Base-by-base conservation (phyloP, 208 protist genomes). In the Crithidia brevicula region DNA sequence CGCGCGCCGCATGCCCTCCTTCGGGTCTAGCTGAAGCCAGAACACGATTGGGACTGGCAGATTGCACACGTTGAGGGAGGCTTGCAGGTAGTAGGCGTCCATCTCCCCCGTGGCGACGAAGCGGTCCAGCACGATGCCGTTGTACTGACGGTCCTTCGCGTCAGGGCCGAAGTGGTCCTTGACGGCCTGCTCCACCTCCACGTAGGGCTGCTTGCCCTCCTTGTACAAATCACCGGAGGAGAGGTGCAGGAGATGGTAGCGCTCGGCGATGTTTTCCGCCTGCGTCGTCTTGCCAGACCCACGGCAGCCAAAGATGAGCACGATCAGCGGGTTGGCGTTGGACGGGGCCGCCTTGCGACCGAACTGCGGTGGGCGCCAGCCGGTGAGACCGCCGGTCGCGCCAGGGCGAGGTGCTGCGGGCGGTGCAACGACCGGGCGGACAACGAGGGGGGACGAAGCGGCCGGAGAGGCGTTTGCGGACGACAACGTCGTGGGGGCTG, bases 21-120 rank as follows among this genome's bases (percentile, higher is more conserved):
- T 71, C 16, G 81, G 74, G 60, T 91, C 69, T 15, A 94, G 69
- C 63, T 88, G 72, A 23, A 96, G 75, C 82, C 85, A 90, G 59
- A 96, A 85, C 8, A 85, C 87, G 64, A 94, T 68, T 6, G 88
- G 88, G 20, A 92, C 81, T 6, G 85, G 87, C 16, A 96, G 67
- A 27, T 74, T 47, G 25, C 74, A 81, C 20, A 77, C 58, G 30
- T 77, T 65, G 22, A 96, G 73, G 0, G 77, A 71, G 33, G 77
- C 75, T 67, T 94, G 83, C 3, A 96, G 65, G 63, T 94, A 96
- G 63, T 93, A 96, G 16, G 83, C 85, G 63, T 96, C 91, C 67
- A 84, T 83, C 50, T 91, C 85, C 40, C 85, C 88, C 28, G 74
- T 84, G 1, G 73, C 83, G 72, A 96, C 79, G 72, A 94, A 96